Percentiles rank a stretch among this genome's conserved stretches.
These are phyloP conservation scores for Diversispora epigaea DNA, from an alignment of 192 early-diverging fungal species.

Conservation along the genomic window DNA sequence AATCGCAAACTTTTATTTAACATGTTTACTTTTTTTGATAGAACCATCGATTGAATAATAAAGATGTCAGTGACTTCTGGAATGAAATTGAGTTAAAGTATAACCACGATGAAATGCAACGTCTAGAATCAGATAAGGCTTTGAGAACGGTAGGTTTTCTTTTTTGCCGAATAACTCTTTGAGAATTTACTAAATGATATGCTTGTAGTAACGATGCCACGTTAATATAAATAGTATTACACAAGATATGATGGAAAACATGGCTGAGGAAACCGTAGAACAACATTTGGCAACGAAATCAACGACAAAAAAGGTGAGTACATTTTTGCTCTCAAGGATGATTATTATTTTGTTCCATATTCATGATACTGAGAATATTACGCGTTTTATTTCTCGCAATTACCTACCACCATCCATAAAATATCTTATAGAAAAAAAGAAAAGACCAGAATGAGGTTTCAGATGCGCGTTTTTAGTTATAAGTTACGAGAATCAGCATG, in stretches of 20 bases:
- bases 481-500: no score
- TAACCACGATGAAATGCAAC: neutral
- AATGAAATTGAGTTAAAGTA: neutral
- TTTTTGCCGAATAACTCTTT: constrained; percentile 7
- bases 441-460: no score
- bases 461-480: no score
- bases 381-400: no score
- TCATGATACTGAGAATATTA: no score
- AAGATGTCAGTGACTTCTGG: constrained; percentile 10
- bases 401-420: no score
- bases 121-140: neutral
- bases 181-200: constrained; percentile 13
- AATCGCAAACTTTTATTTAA: neutral
- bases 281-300: neutral
- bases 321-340: no score
- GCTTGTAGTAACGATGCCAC: constrained; percentile 10
- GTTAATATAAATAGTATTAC: constrained; percentile 12
- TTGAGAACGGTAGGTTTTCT: constrained; percentile 8
- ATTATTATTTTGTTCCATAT: no score
- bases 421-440: no score
- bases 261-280: constrained; percentile 4
- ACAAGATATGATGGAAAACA: constrained; percentile 17
- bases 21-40: neutral
- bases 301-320: neutral
- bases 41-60: neutral